Evolutionary conservation across 805 yeast species (phyloP).

Genomic region (Grigorovia jiainica): DNA sequence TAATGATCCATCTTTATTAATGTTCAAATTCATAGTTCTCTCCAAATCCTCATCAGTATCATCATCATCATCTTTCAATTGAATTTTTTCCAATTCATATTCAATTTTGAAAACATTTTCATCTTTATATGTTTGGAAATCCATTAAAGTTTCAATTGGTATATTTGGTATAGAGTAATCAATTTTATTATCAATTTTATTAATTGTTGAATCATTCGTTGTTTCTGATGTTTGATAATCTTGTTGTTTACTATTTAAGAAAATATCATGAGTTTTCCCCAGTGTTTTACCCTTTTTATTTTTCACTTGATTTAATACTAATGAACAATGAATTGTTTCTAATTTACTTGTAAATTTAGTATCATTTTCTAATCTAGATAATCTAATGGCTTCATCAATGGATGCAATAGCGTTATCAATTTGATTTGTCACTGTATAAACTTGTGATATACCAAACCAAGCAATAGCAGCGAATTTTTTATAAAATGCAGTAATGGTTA

Average conservation of each 20-base stretch:
- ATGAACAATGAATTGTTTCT: constrained; percentile 3
- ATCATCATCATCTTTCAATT: neutral
- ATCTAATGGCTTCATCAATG: constrained; percentile 10
- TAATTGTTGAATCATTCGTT: neutral
- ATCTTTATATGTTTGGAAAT: constrained; percentile 13
- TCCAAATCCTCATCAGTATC: neutral
- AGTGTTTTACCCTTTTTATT: neutral
- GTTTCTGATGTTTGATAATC: neutral
- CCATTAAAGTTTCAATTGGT: constrained; percentile 15
- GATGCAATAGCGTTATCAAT: constrained; percentile 16
- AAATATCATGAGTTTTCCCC: neutral
- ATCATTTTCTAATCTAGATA: constrained; percentile 12
- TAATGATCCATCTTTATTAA: neutral
- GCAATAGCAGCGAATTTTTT: constrained; percentile 18
- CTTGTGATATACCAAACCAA: constrained; percentile 25
- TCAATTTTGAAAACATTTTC: constrained; percentile 9
- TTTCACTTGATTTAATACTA: constrained; percentile 3
- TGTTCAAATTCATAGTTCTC: neutral
- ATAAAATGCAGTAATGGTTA: constrained; percentile 7
- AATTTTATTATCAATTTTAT: neutral
- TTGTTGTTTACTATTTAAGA: neutral
- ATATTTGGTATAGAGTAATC: constrained; percentile 14
- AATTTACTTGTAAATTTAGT: neutral
- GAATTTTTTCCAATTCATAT: constrained; percentile 1
- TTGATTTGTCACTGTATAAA: constrained; percentile 14